Conservation (phyloP, 805 yeast species). For the Sugiyamaella americana region DNA sequence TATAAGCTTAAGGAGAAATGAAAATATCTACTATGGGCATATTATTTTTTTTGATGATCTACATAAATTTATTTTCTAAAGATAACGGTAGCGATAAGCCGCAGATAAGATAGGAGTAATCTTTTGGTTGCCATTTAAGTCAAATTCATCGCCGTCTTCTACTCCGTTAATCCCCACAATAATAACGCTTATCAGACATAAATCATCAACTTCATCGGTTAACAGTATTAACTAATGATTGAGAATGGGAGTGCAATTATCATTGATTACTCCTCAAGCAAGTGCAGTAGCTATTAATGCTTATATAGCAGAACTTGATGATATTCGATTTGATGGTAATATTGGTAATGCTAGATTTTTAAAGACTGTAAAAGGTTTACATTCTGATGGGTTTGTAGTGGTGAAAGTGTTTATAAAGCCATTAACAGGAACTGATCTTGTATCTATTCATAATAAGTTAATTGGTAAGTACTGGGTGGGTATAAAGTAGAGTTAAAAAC, state of each 20-base stretch:
- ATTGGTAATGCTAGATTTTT: conserved; percentile 78
- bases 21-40: no score
- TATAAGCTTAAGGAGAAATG: no score
- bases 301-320: conserved; percentile 72
- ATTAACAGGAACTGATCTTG: conserved; percentile 28
- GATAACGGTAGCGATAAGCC: no score
- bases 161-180: no score
- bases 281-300: conserved; percentile 90
- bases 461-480: conserved; percentile 17
- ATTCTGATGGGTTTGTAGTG: conserved; percentile 63
- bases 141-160: no score
- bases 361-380: conserved; percentile 77
- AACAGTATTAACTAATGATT: no score
- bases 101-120: no score
- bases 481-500: not conserved
- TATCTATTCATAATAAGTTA: conserved; percentile 18
- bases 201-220: no score
- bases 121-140: no score
- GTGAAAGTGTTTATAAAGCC: conserved; percentile 84
- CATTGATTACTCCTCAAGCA: conserved; percentile 82
- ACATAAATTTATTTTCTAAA: no score
- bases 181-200: no score
- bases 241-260: conserved; percentile 79
- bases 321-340: conserved; percentile 67
- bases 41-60: no score